Evolutionary conservation across 2,329 filamentous ascomycete species (phyloP).

Genomic region (Talaromyces sp.): DNA sequence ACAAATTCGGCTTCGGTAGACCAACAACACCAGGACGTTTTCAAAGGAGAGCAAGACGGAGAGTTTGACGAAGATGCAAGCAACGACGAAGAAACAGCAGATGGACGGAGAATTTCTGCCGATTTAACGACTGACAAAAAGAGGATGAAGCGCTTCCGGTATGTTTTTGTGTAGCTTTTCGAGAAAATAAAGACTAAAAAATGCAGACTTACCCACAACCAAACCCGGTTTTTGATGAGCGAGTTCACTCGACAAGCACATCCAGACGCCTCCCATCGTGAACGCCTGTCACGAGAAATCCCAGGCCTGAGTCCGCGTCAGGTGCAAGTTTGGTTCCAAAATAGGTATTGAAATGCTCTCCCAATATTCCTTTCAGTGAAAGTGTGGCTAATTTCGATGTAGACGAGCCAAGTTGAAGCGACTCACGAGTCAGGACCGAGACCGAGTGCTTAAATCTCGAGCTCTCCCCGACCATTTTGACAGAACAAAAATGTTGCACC

Average conservation of each 20-base stretch:
- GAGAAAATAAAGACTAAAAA: constrained; percentile 1
- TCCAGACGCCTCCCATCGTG: constrained; percentile 83
- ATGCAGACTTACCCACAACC: constrained; percentile 72
- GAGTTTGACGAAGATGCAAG: constrained; percentile 8
- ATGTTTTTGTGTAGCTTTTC: constrained; percentile 6
- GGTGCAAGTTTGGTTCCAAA: constrained; percentile 98
- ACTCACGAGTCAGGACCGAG: constrained; percentile 55
- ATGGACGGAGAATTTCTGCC: constrained; percentile 14
- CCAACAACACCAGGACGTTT: background rate
- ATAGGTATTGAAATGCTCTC: constrained; percentile 57
- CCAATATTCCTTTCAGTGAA: background rate
- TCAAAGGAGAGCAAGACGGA: constrained; percentile 2
- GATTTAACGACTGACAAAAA: constrained; percentile 30
- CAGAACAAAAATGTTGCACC: constrained; percentile 54
- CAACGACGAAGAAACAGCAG: constrained; percentile 7
- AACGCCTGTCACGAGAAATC: constrained; percentile 81
- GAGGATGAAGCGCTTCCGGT: constrained; percentile 42
- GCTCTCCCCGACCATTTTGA: constrained; percentile 56
- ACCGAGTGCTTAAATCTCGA: constrained; percentile 55
- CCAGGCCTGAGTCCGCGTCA: constrained; percentile 86
- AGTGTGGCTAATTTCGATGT: background rate
- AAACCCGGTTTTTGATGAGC: constrained; percentile 96
- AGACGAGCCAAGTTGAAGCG: constrained; percentile 59
- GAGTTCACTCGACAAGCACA: constrained; percentile 94
- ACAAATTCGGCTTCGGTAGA: background rate